These are phyloP conservation scores for Panicum virgatum DNA, from an alignment of 202 grass and related monocot species.

Conservation along the genomic window DNA sequence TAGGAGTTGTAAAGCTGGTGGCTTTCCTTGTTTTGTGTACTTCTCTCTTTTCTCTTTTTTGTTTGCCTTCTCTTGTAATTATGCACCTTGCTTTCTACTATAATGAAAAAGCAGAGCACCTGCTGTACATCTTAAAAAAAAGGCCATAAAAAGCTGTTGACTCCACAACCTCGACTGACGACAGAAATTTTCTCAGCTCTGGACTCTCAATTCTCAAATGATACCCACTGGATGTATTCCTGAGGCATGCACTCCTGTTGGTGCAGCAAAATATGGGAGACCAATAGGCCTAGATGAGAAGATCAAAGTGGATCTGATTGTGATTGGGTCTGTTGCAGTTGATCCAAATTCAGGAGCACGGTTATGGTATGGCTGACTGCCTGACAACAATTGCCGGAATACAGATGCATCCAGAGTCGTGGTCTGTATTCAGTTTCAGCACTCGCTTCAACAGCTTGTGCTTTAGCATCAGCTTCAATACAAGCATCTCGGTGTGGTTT, in stretches of 20 bases:
- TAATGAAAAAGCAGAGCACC: too few relatives aligned
- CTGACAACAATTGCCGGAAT: neutral
- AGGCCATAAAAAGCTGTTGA: conserved; percentile 78
- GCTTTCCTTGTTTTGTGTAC: too few relatives aligned
- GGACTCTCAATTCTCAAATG: conserved; percentile 62
- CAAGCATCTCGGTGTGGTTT: too few relatives aligned
- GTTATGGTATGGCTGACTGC: neutral
- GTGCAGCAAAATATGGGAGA: conserved; percentile 80
- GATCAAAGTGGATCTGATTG: conserved; percentile 80
- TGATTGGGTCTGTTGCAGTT: conserved; percentile 88
- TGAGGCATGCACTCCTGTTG: conserved; percentile 87
- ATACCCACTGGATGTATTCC: conserved; percentile 56
- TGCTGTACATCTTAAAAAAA: too few relatives aligned
- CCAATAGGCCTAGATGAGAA: conserved; percentile 73
- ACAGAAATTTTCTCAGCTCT: conserved; percentile 71
- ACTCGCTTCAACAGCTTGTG: neutral
- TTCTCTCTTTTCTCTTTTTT: too few relatives aligned
- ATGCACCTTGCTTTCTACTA: too few relatives aligned
- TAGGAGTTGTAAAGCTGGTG: too few relatives aligned
- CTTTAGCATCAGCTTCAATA: too few relatives aligned
- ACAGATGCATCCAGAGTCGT: neutral
- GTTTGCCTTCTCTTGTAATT: too few relatives aligned
- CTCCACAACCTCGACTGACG: conserved; percentile 80
- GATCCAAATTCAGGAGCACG: conserved; percentile 89
- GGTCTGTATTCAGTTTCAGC: neutral